These are phyloP conservation scores for Solanum etuberosum DNA, from an alignment of 257 asterid species.

Conservation along the genomic window DNA sequence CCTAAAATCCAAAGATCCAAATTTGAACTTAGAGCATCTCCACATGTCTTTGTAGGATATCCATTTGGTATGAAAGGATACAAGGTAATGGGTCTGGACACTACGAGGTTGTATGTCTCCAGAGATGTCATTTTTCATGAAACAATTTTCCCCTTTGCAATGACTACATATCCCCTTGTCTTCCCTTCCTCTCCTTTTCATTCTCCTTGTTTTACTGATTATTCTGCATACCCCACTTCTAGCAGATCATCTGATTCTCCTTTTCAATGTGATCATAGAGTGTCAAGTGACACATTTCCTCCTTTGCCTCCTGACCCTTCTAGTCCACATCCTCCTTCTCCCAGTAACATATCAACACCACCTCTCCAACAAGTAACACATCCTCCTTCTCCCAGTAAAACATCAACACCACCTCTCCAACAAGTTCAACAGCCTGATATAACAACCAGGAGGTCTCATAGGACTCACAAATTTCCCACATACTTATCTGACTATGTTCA, in stretches of 20 bases:
- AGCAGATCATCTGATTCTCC: too few relatives aligned
- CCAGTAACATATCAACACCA: background rate
- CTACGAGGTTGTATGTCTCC: too few relatives aligned
- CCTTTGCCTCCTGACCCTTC: background rate
- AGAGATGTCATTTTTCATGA: background rate
- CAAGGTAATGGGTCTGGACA: background rate
- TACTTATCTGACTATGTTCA: background rate
- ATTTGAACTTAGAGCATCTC: background rate
- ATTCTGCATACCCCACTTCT: background rate
- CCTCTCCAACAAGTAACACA: background rate
- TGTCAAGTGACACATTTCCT: background rate
- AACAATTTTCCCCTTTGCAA: background rate
- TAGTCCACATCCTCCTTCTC: background rate
- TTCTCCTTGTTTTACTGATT: background rate
- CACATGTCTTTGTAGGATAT: background rate
- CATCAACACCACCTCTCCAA: background rate
- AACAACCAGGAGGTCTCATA: background rate
- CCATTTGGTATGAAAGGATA: background rate
- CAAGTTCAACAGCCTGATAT: background rate
- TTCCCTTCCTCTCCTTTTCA: background rate
- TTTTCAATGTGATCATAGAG: background rate
- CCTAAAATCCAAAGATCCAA: background rate
- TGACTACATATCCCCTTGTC: fast-evolving
- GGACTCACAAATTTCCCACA: background rate
- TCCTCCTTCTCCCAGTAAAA: background rate